Evolutionary conservation across 129 eudicot genomes (phyloP).

Genomic region (Lactuca saligna): DNA sequence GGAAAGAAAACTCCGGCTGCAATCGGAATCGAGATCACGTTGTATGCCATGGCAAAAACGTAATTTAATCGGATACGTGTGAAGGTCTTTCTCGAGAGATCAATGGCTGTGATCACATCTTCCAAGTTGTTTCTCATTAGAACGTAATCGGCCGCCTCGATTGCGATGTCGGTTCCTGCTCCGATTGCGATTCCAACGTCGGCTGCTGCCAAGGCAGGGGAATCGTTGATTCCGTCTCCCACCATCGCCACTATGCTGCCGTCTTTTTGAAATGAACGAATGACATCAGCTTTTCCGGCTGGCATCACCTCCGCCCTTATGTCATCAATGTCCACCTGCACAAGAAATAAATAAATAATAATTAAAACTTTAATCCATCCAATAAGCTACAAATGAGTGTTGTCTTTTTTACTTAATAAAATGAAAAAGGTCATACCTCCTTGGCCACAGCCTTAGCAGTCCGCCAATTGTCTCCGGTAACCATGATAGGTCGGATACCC

Average conservation of each 20-base stretch:
- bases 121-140: slow-evolving; percentile 85
- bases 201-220: slow-evolving; percentile 93
- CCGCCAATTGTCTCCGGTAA: slow-evolving; percentile 98
- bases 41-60: slow-evolving; percentile 93
- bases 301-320: slow-evolving; percentile 95
- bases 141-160: slow-evolving; percentile 96
- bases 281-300: slow-evolving; percentile 88
- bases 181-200: slow-evolving; percentile 98
- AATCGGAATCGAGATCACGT: slow-evolving; percentile 71
- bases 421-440: slow-evolving; percentile 49
- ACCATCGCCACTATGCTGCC: slow-evolving; percentile 95
- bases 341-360: neutral
- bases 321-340: slow-evolving; percentile 85
- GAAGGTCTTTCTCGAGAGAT: slow-evolving; percentile 92
- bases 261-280: slow-evolving; percentile 80
- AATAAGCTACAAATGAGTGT: neutral
- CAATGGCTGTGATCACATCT: slow-evolving; percentile 97
- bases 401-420: too few species aligned
- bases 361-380: neutral
- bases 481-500: slow-evolving; percentile 96
- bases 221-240: slow-evolving; percentile 95
- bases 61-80: slow-evolving; percentile 74
- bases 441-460: slow-evolving; percentile 93
- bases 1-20: slow-evolving; percentile 94
- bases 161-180: slow-evolving; percentile 94